Evolutionary conservation across 2,329 filamentous ascomycete genomes (phyloP), one percentile per base, ranked within the genome.

Genomic region (Akanthomyces dipterigenus): DNA sequence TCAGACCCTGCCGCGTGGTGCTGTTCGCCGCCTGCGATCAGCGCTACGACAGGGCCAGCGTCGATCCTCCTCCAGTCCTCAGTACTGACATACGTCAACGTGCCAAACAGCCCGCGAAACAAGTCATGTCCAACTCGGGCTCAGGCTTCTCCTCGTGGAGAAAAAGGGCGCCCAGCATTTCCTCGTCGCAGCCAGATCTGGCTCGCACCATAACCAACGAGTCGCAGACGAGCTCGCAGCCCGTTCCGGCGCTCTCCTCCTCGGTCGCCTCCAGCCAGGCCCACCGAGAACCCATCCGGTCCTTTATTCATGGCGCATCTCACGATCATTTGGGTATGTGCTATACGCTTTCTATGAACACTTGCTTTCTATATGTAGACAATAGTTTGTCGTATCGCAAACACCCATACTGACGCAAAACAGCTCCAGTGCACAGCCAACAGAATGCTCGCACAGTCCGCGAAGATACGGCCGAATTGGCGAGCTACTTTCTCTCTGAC

Each of bases 381-480:
- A 14, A 14, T 1, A 12, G 3, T 6, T 55, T 43, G 38, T 38
- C 28, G 14, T 46, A 40, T n/a, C 38, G n/a, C 11, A 20, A 22
- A 40, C 40, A 5, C 14, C n/a, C 26, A 34, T 34, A n/a, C 60
- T 61, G 51, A 61, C 53, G 6, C 24, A 36, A 9, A n/a, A 8
- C 65, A 84, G 80, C 76, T 43, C 80, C 81, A 20, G 70, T 84
- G 74, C 89, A 93, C 70, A 88, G 85, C 67, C 82, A 85, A 20
- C 85, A 90, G 67, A 90, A 90, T 73, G 89, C 90, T 38, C 85
- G 87, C 63, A 89, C 87, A 65, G 88, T 96, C 45, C 88, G 92
- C 65, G 88, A 95, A 74, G 88, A 95, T 70, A 96, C 92, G 2
- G 90, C 91, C 56, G 91, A 96, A 74, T 80, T 96, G 61, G 92